Conservation (phyloP, 2,329 filamentous ascomycete genomes). For the Neocatenulostroma microsporum region DNA sequence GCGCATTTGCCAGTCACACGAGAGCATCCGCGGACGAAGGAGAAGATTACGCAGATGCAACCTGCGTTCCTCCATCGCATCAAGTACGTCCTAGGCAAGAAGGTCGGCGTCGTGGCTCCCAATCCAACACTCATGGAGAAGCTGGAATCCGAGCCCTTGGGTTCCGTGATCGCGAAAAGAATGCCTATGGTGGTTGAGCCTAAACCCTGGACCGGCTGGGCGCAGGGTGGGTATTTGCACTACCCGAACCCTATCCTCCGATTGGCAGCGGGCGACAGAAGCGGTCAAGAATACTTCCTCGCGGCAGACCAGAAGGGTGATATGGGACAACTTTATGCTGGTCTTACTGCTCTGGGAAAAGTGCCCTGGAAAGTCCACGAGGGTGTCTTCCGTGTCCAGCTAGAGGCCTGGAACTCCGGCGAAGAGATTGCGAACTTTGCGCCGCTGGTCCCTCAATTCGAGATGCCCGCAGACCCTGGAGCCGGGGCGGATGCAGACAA, state of each 20-base stretch:
- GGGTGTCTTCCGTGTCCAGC: slow-evolving; percentile 72
- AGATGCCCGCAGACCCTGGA: slow-evolving; percentile 61
- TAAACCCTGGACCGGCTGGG: slow-evolving; percentile 65
- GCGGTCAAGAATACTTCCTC: slow-evolving; percentile 70
- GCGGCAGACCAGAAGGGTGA: slow-evolving; percentile 73
- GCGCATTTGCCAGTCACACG: slow-evolving; percentile 52
- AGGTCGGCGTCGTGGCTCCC: slow-evolving; percentile 61
- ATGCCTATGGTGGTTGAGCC: slow-evolving; percentile 87
- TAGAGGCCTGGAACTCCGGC: slow-evolving; percentile 86
- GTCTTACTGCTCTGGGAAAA: slow-evolving; percentile 75
- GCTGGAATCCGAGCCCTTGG: slow-evolving; percentile 65
- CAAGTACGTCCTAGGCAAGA: slow-evolving; percentile 63
- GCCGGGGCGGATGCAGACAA: slow-evolving; percentile 43
- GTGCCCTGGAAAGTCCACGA: slow-evolving; percentile 84
- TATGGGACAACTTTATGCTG: slow-evolving; percentile 63
- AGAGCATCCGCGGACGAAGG: slow-evolving; percentile 57
- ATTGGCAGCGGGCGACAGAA: slow-evolving; percentile 59
- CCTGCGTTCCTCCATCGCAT: slow-evolving; percentile 71
- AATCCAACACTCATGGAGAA: slow-evolving; percentile 61
- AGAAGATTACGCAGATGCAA: slow-evolving; percentile 57
- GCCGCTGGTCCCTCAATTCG: slow-evolving; percentile 55
- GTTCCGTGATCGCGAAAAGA: slow-evolving; percentile 68
- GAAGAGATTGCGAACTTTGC: slow-evolving; percentile 73
- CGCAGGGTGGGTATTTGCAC: slow-evolving; percentile 70
- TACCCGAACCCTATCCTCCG: slow-evolving; percentile 64